Evolutionary conservation across 169 alveolate species (phyloP).

Genomic region (Plasmodium malariae): DNA sequence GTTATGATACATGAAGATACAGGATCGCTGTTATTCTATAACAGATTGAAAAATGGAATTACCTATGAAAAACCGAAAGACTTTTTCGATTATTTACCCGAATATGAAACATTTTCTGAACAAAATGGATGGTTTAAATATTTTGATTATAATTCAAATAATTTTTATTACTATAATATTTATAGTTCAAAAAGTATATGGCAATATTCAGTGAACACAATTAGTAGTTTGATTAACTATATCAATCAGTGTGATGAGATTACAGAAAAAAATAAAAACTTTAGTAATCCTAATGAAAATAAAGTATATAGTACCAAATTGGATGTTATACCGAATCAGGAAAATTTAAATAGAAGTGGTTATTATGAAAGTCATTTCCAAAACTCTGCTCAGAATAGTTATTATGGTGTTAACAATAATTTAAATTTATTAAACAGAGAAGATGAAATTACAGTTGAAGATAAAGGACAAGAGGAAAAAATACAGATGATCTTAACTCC

Average conservation of each 20-base stretch:
- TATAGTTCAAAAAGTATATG: slow-evolving; percentile 50
- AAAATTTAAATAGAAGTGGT: neutral
- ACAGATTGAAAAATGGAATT: slow-evolving; percentile 35
- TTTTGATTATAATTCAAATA: slow-evolving; percentile 56
- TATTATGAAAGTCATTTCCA: slow-evolving; percentile 2
- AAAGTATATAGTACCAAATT: neutral
- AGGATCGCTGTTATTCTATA: slow-evolving; percentile 41
- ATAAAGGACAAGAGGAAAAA: neutral
- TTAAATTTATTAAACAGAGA: slow-evolving; percentile 10
- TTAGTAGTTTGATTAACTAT: slow-evolving; percentile 12
- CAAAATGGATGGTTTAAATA: slow-evolving; percentile 74
- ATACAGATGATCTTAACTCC: neutral
- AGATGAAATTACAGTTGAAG: neutral
- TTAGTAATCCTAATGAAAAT: neutral
- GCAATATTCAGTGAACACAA: slow-evolving; percentile 43
- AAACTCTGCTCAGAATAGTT: neutral
- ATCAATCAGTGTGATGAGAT: slow-evolving; percentile 21
- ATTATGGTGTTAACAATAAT: neutral
- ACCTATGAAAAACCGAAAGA: slow-evolving; percentile 39
- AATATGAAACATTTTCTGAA: slow-evolving; percentile 48
- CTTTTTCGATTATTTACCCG: slow-evolving; percentile 23
- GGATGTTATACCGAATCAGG: neutral
- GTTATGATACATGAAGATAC: slow-evolving; percentile 69
- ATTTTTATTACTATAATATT: slow-evolving; percentile 58
- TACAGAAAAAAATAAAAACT: neutral